Evolutionary conservation across 2,329 filamentous ascomycete species (phyloP).

Genomic region (Akanthomyces lecanii): DNA sequence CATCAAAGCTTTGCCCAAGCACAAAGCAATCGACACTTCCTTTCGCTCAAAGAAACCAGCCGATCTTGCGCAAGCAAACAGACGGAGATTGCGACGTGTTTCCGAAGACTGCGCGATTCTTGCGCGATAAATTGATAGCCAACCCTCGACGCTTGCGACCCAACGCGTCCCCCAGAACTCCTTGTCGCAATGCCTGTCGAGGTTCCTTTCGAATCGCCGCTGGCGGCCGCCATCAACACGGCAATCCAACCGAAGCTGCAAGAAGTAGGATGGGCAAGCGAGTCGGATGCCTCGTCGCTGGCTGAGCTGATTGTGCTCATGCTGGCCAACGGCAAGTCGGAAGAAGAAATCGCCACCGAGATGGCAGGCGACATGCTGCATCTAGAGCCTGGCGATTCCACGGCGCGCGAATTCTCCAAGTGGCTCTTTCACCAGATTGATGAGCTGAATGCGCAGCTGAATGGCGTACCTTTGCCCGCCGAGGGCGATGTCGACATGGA

Average conservation of each 20-base stretch:
- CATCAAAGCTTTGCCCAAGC: constrained; percentile 13
- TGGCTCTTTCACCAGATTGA: constrained; percentile 94
- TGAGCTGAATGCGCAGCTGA: constrained; percentile 58
- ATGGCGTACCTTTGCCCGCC: constrained; percentile 38
- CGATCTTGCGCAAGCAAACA: constrained; percentile 59
- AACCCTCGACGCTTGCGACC: constrained; percentile 27
- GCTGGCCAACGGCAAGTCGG: constrained; percentile 91
- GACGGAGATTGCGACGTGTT: background rate
- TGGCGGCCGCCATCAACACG: constrained; percentile 77
- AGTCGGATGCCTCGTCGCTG: constrained; percentile 72
- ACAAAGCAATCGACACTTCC: constrained; percentile 1
- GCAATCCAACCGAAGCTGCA: constrained; percentile 87
- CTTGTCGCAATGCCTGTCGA: constrained; percentile 66
- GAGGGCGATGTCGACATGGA: constrained; percentile 50
- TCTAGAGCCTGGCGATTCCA: constrained; percentile 76
- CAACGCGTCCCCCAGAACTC: constrained; percentile 7
- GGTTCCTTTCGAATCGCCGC: constrained; percentile 70
- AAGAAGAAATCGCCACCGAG: constrained; percentile 83
- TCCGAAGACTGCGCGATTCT: constrained; percentile 36
- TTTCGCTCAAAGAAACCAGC: background rate
- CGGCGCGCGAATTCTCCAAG: constrained; percentile 75
- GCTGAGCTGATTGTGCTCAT: constrained; percentile 97
- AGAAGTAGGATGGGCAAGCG: constrained; percentile 88
- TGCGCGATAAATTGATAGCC: constrained; percentile 51
- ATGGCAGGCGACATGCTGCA: constrained; percentile 82